These are phyloP conservation scores for Forsythia suspensa DNA, from an alignment of 257 asterid species.

Conservation along the genomic window DNA sequence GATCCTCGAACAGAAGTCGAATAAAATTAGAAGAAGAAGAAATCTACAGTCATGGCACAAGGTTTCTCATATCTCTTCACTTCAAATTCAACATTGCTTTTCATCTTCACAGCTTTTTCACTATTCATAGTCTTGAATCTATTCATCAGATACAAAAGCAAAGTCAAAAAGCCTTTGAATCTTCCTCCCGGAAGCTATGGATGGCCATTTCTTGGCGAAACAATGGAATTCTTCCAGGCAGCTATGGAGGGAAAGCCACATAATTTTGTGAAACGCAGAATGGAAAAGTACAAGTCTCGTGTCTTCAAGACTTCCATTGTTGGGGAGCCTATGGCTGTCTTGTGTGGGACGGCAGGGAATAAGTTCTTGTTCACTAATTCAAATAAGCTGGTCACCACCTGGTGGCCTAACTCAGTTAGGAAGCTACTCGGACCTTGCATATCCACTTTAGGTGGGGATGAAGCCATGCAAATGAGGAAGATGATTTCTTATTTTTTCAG, in stretches of 20 bases:
- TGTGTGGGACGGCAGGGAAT: conserved; percentile 48
- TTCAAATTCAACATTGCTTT: background rate
- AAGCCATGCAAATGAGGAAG: conserved; percentile 63
- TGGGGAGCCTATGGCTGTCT: conserved; percentile 41
- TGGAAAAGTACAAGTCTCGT: conserved; percentile 25
- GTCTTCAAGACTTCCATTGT: conserved; percentile 42
- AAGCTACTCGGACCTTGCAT: conserved; percentile 50
- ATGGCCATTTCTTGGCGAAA: conserved; percentile 47
- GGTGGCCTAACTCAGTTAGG: conserved; percentile 71
- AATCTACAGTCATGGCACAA: background rate
- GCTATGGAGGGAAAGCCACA: conserved; percentile 27
- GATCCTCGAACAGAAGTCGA: background rate
- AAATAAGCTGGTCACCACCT: conserved; percentile 56
- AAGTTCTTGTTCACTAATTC: conserved; percentile 68
- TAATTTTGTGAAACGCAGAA: conserved; percentile 33
- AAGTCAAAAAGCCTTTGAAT: background rate
- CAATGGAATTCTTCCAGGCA: conserved; percentile 21
- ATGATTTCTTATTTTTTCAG: conserved; percentile 51
- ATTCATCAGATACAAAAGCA: background rate
- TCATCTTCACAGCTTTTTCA: background rate
- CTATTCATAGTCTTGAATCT: background rate
- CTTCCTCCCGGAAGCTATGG: conserved; percentile 48
- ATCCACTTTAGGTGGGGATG: conserved; percentile 48
- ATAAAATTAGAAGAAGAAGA: background rate
- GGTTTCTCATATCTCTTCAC: background rate